Evolutionary conservation across 441 rosid species (phyloP).

Genomic region (Adansonia rubrostipa): DNA sequence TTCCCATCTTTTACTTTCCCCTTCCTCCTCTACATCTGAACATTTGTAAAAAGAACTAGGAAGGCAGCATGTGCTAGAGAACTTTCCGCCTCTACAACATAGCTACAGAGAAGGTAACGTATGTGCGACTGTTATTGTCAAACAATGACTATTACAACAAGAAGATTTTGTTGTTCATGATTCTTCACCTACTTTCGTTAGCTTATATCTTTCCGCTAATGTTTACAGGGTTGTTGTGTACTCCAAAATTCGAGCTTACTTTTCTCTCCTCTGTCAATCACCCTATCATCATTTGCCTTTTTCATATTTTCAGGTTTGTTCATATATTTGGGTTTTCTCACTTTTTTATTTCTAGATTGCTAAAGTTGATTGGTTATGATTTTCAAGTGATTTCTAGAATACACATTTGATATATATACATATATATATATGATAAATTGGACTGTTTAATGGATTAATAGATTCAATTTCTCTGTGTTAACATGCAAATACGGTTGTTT

Average conservation of each 20-base stretch:
- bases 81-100: no score
- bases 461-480: neutral
- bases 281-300: conserved; percentile 61
- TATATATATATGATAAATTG: neutral
- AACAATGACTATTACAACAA: no score
- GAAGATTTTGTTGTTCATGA: no score
- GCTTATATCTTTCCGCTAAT: no score
- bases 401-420: neutral
- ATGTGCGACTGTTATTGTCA: no score
- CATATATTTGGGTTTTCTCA: neutral
- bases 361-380: neutral
- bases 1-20: no score
- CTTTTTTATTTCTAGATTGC: neutral
- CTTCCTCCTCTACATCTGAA: no score
- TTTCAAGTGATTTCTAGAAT: neutral
- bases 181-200: no score
- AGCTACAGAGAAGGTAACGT: no score
- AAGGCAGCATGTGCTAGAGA: no score
- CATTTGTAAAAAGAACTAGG: no score
- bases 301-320: conserved; percentile 41
- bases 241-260: conserved; percentile 34
- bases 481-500: neutral
- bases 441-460: neutral
- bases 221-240: no score
- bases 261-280: conserved; percentile 62